These are phyloP conservation scores for Fusarium continuum DNA, from an alignment of 2,329 filamentous ascomycete genomes.

Conservation along the genomic window DNA sequence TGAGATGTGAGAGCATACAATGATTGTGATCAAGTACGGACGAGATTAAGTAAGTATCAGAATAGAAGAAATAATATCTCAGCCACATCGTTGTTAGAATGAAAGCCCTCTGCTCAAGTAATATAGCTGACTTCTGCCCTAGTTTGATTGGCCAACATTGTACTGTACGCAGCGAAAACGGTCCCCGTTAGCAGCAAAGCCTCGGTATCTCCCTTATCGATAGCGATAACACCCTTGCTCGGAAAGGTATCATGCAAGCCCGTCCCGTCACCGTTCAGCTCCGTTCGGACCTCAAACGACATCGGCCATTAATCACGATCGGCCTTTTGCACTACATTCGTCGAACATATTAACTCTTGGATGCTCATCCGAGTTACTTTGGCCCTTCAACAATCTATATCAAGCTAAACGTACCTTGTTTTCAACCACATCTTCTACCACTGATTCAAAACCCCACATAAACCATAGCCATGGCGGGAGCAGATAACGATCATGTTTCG, in stretches of 20 bases:
- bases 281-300: constrained; percentile 36
- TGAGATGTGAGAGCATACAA: neutral
- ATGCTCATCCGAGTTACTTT: neutral
- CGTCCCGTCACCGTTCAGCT: constrained; percentile 21
- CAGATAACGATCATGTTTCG: constrained; percentile 51
- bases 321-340: constrained; percentile 9
- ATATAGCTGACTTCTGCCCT: neutral
- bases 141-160: neutral
- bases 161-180: neutral
- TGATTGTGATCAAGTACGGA: neutral
- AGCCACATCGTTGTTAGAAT: neutral
- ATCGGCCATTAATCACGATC: constrained; percentile 18
- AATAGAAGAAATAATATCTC: too few relatives aligned
- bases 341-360: constrained; percentile 6
- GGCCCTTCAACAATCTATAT: neutral
- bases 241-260: constrained; percentile 13
- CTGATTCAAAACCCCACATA: neutral
- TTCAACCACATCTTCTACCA: neutral
- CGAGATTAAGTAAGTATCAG: neutral
- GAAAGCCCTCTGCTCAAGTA: neutral
- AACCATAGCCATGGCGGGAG: constrained; percentile 46
- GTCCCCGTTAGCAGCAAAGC: constrained; percentile 35
- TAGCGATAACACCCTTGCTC: constrained; percentile 19
- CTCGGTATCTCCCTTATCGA: constrained; percentile 34
- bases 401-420: neutral